Base-by-base conservation (phyloP, 129 eudicot species). In the Tagetes erecta region DNA sequence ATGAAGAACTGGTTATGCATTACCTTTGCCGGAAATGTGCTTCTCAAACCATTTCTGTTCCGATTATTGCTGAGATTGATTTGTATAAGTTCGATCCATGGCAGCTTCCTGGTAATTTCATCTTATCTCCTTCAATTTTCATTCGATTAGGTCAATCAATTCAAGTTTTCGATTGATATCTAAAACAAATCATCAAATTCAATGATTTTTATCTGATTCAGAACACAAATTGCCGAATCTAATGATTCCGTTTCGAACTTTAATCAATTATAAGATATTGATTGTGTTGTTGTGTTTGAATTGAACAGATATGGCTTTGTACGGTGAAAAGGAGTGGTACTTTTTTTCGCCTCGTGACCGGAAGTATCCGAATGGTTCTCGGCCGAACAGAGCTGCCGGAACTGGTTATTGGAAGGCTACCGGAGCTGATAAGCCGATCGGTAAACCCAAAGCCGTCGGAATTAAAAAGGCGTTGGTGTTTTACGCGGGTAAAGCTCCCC, bases 281-380 rank as follows among this genome's bases (percentile, higher is more conserved):
- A 74, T 74, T 63, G 6, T 70, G 4, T 34, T 44, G n/a, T 46
- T 50, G 57, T 63, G 64, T n/a, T 73, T 50, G 20, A 40, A 73
- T 65, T 70, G 58, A 62, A n/a, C 66, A 87, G 93, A 63, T 8
- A 67, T 85, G 86, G 84, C 93, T 13, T 12, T 83, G 70, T 87
- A 87, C 34, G 93, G 93, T 33, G 93, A 87, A 49, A 87, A 87
- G 40, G 93, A 87, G 67, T 87, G 93, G 93, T 87, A 87, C 79
- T 87, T 87, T 27, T 87, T 87, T 51, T 80, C 89, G 11, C 93
- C 93, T 1, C n/a, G 93, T 41, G 93, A 87, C 65, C 72, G 93
- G 11, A 87, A 87, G 64, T 87, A 87, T 7, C 93, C 93, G 4
- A 85, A 87, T 33, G 93, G 93, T 14, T 87, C 93, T 6, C 78